Conservation (phyloP, 2,329 filamentous ascomycete genomes). For the Fusarium nygamai region DNA sequence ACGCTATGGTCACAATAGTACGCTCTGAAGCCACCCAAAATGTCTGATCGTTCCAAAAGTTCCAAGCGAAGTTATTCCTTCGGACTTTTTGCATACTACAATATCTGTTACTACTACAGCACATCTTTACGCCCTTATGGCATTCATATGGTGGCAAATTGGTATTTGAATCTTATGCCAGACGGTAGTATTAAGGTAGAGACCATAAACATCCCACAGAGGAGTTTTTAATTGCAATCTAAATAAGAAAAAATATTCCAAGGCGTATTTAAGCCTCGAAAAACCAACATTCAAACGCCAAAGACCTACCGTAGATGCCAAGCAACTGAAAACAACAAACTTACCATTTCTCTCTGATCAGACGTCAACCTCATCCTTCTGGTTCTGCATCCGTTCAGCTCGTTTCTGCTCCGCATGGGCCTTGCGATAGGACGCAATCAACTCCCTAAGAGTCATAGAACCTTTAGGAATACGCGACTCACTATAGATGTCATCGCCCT, state of each 20-base stretch:
- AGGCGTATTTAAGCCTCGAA: fast-evolving
- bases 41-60: not conserved
- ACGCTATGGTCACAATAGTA: not conserved
- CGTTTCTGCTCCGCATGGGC: not conserved
- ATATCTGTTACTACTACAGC: too few species aligned
- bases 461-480: not conserved
- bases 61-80: not conserved
- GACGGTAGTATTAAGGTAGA: fast-evolving
- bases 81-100: fast-evolving
- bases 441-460: not conserved
- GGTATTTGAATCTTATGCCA: not conserved
- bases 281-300: fast-evolving
- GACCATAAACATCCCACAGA: fast-evolving
- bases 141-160: not conserved
- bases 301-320: not conserved
- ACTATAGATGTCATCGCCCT: not conserved
- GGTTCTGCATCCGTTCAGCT: not conserved
- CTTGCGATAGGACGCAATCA: not conserved
- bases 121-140: fast-evolving
- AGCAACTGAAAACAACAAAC: not conserved
- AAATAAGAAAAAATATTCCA: not conserved
- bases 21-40: not conserved
- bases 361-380: fast-evolving
- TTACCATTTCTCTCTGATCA: fast-evolving
- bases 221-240: not conserved